Evolutionary conservation across 2,329 filamentous ascomycete species (phyloP), one percentile per base, ranked within the genome.

Genomic region (Periconia sp.): DNA sequence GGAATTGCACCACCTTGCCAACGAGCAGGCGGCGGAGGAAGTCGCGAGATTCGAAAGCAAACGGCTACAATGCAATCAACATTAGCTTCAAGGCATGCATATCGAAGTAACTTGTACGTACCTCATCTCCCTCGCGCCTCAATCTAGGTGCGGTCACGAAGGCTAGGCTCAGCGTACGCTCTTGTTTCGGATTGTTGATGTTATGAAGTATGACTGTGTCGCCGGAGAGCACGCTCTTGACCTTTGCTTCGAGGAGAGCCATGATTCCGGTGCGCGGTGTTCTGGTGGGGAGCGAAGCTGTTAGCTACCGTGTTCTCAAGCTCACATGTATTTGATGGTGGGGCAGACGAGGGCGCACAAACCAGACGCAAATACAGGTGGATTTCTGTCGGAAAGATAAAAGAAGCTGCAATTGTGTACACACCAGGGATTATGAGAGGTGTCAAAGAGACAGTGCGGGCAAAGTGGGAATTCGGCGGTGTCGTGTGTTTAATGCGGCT

Each of bases 141-240:
- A 96, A 70, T 66, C 92, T 86, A 3, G 94, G 94, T 36, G 92
- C 91, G 46, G 86, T 88, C 57, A 97, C 91, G 73, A 91, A 97
- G 61, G 94, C 94, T 54, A 99, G 79, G 65, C 91, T 95, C 61
- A 99, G 80, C 38, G 82, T 89, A 62, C 90, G 88, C 76, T 97
- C 94, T 71, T 87, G 83, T 54, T 83, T 80, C 24, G 88, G 87
- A 69, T 95, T 92, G 71, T 85, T 86, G 66, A 89, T 80, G 72
- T 88, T 90, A 60, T 86, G 84, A 63, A 97, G 78, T 54, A 97
- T 78, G 59, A 97, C 75, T 19, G 92, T 96, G 78, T 97, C 94
- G 63, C 94, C 94, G 65, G 92, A 96, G 65, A 95, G 78, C 58
- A 96, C 89, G 69, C 87, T 89, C 81, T 99, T 99, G 73, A 97